Evolutionary conservation across 441 rosid species (phyloP).

Genomic region (Adansonia grandidieri): DNA sequence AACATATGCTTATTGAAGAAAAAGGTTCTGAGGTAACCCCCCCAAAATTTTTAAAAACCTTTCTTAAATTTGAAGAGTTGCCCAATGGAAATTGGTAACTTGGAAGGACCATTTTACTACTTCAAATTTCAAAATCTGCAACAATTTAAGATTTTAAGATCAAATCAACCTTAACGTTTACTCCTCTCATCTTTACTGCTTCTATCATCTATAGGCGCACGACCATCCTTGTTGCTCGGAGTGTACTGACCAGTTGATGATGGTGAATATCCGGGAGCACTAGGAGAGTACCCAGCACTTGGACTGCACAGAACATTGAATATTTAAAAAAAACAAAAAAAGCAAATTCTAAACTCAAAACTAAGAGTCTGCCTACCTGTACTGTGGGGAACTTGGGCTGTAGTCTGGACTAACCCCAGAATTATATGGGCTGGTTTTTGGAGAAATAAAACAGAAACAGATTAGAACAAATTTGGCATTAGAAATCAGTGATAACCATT

Average conservation of each 20-base stretch:
- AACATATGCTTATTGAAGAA: too few relatives aligned
- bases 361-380: slow-evolving; percentile 44
- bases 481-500: neutral
- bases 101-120: neutral
- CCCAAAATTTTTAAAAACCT: too few relatives aligned
- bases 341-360: neutral
- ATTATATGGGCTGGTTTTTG: slow-evolving; percentile 67
- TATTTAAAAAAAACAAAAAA: neutral
- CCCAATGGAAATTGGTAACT: too few relatives aligned
- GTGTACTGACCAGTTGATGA: slow-evolving; percentile 89
- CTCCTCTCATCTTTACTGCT: slow-evolving; percentile 34
- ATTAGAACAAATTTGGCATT: neutral
- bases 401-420: slow-evolving; percentile 84
- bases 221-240: slow-evolving; percentile 63
- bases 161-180: slow-evolving; percentile 17
- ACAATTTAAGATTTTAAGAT: neutral
- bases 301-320: slow-evolving; percentile 45
- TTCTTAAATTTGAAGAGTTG: too few relatives aligned
- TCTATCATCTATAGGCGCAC: neutral
- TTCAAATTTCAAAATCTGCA: neutral
- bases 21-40: too few relatives aligned
- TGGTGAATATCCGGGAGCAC: slow-evolving; percentile 90
- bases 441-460: slow-evolving; percentile 12
- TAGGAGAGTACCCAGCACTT: slow-evolving; percentile 95
- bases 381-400: slow-evolving; percentile 81